phyloP scores from a whole-genome alignment of 768 basidiomycete genomes.

The Trametes maxima region DNA sequence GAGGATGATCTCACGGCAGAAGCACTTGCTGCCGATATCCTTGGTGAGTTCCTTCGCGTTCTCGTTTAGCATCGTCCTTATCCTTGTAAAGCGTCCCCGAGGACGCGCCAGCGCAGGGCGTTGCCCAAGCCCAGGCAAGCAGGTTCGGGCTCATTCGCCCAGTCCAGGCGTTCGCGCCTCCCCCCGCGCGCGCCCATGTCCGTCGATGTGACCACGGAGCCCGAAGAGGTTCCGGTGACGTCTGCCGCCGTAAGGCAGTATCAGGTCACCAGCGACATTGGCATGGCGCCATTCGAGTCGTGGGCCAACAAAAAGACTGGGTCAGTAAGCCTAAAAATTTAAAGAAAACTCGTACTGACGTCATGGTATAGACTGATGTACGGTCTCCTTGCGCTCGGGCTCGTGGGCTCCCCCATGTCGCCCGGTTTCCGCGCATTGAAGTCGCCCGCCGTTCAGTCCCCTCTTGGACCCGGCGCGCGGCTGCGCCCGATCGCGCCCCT shows the following conservation, averaged over 20 bases:
- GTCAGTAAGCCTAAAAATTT: constrained; percentile 4
- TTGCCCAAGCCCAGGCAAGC: constrained; percentile 12
- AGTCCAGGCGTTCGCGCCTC: constrained; percentile 14
- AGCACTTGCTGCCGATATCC: constrained; percentile 35
- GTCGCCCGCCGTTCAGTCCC: constrained; percentile 11
- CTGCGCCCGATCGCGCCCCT: constrained; percentile 19
- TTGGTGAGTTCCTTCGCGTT: background rate
- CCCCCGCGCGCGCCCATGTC: constrained; percentile 16
- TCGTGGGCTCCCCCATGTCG: constrained; percentile 24
- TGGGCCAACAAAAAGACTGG: constrained; percentile 26
- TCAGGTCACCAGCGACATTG: constrained; percentile 22
- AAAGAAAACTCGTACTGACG: background rate
- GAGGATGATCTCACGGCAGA: constrained; percentile 35
- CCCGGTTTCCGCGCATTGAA: constrained; percentile 16
- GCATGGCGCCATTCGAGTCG: constrained; percentile 28
- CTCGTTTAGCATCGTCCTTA: background rate
- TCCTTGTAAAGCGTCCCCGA: constrained; percentile 8
- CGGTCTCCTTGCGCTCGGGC: constrained; percentile 25
- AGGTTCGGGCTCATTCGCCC: constrained; percentile 19
- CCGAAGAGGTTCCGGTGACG: constrained; percentile 17
- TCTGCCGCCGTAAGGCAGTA: constrained; percentile 18
- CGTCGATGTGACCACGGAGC: constrained; percentile 18
- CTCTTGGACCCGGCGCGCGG: constrained; percentile 6
- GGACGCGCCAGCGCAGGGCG: constrained; percentile 13
- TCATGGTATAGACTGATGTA: constrained; percentile 19